Evolutionary conservation across 768 basidiomycete genomes (phyloP).

Genomic region (Tubosaeta brunneosetosa): DNA sequence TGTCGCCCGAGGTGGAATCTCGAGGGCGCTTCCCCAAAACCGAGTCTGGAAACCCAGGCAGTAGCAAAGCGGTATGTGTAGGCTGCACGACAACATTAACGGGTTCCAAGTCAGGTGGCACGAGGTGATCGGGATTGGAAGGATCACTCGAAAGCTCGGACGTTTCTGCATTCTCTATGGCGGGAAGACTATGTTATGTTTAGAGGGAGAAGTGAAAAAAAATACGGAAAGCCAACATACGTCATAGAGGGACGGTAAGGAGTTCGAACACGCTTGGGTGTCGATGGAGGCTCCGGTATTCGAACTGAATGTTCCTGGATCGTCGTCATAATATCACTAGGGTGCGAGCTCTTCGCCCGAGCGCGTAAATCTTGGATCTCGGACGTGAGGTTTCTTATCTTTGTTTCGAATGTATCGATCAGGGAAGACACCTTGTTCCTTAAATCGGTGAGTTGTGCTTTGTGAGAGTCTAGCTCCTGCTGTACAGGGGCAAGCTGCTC

Average conservation of each 20-base stretch:
- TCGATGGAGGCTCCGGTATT: constrained; percentile 30
- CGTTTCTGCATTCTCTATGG: constrained; percentile 13
- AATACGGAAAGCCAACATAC: constrained; percentile 15
- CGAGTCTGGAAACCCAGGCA: constrained; percentile 40
- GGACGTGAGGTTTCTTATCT: constrained; percentile 33
- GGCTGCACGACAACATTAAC: constrained; percentile 9
- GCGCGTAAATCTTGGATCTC: constrained; percentile 33
- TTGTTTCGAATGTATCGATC: constrained; percentile 32
- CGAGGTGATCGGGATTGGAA: constrained; percentile 15
- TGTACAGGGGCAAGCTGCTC: constrained; percentile 48
- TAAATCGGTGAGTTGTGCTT: constrained; percentile 38
- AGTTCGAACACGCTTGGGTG: constrained; percentile 32
- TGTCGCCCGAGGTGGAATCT: constrained; percentile 43
- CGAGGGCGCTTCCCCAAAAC: constrained; percentile 66
- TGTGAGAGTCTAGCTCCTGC: constrained; percentile 45
- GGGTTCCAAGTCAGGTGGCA: constrained; percentile 7
- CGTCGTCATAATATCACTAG: constrained; percentile 2
- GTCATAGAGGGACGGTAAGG: constrained; percentile 23
- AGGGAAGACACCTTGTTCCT: constrained; percentile 28
- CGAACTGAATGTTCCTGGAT: constrained; percentile 15
- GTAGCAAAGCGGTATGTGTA: constrained; percentile 14
- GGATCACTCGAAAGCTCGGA: constrained; percentile 21
- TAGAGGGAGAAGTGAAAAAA: constrained; percentile 7
- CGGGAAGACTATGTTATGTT: constrained; percentile 17
- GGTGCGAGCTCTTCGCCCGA: constrained; percentile 10